These are phyloP conservation scores for Thermothelomyces thermophilus DNA, from an alignment of 2,329 filamentous ascomycete genomes.

Conservation along the genomic window DNA sequence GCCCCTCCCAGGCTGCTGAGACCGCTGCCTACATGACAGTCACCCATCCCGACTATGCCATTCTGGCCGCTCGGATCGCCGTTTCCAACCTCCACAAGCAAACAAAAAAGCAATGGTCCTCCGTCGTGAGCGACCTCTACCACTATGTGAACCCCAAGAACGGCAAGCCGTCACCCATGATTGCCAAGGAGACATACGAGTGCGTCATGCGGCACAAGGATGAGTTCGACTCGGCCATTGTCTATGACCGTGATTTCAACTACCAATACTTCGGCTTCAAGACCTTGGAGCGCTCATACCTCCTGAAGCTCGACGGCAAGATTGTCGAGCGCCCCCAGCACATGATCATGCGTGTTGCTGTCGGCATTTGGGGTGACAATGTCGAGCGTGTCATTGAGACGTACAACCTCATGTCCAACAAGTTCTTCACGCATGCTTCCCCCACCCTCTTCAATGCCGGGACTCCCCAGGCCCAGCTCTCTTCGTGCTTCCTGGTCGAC, in stretches of 20 bases:
- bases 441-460: constrained; percentile 97
- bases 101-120: constrained; percentile 99
- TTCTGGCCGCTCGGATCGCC: constrained; percentile 94
- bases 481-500: constrained; percentile 97
- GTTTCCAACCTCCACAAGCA: constrained; percentile 99
- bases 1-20: constrained; percentile 77
- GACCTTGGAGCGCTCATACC: constrained; percentile 94
- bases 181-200: constrained; percentile 83
- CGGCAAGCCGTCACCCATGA: constrained; percentile 79
- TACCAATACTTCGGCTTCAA: constrained; percentile 99
- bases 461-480: constrained; percentile 88
- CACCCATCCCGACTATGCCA: constrained; percentile 97
- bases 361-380: constrained; percentile 92
- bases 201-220: constrained; percentile 93
- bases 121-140: constrained; percentile 87
- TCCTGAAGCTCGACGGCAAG: constrained; percentile 91
- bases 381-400: constrained; percentile 94
- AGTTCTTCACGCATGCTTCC: constrained; percentile 97
- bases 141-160: constrained; percentile 97
- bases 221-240: constrained; percentile 96
- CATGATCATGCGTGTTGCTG: constrained; percentile 99
- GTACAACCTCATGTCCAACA: constrained; percentile 98
- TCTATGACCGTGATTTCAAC: constrained; percentile 99
- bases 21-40: constrained; percentile 99
- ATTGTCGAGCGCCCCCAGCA: constrained; percentile 96